Percentiles rank a stretch among this genome's conserved stretches.
Evolutionary conservation across 2,329 filamentous ascomycete species (phyloP).

Genomic region (Ophiostoma quercus): DNA sequence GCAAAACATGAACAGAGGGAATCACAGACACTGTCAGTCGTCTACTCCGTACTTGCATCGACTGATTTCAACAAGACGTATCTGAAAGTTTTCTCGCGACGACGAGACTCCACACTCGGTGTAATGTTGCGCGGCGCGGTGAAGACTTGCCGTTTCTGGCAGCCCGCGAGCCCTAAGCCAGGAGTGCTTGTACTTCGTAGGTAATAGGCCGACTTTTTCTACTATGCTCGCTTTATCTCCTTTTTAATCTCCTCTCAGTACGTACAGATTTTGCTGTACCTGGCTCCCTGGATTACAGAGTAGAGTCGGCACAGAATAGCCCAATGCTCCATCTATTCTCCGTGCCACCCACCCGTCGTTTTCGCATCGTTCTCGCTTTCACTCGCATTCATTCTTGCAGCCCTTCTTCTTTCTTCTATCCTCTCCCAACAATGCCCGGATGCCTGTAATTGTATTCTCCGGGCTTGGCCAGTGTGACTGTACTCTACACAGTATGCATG

Average conservation of each 20-base stretch:
- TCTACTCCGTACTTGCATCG: not conserved
- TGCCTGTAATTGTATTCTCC: not conserved
- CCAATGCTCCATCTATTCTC: not conserved
- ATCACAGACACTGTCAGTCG: no score
- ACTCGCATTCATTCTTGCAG: constrained; percentile 4
- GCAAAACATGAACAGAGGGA: no score
- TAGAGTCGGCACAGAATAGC: no score
- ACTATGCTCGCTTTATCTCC: not conserved
- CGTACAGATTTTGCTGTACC: not conserved
- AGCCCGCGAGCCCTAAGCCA: not conserved
- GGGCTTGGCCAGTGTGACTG: no score
- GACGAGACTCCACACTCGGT: not conserved
- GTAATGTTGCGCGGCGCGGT: not conserved
- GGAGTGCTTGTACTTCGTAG: not conserved
- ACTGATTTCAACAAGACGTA: not conserved
- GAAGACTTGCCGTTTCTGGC: not conserved
- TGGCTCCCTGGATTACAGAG: no score
- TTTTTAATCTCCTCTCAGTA: not conserved
- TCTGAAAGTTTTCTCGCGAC: no score
- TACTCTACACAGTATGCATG: not conserved
- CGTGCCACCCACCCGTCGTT: constrained; percentile 14
- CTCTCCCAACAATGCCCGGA: not conserved
- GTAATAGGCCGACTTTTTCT: not conserved
- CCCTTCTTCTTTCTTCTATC: not conserved
- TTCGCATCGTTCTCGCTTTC: constrained; percentile 14